phyloP scores from a whole-genome alignment of 306 rosid species.

The Quercus gilva region DNA sequence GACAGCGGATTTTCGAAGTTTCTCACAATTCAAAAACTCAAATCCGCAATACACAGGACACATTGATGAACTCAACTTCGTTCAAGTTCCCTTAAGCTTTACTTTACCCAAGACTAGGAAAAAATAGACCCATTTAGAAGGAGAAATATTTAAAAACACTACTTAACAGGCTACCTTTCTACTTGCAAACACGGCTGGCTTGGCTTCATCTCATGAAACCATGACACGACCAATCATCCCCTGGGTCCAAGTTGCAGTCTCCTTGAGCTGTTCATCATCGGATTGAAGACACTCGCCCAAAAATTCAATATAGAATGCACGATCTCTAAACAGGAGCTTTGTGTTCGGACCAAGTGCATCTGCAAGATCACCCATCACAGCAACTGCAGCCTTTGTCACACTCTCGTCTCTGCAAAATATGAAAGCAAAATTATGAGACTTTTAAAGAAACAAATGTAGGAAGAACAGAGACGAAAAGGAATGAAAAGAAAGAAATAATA shows the following conservation, averaged over 20 bases:
- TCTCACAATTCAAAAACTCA: too few species aligned
- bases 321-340: conserved; percentile 17
- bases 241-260: conserved; percentile 33
- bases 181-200: neutral
- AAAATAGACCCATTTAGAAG: neutral
- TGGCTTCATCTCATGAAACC: conserved; percentile 26
- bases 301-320: conserved; percentile 16
- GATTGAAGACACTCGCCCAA: conserved; percentile 36
- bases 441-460: neutral
- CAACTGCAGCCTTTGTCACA: conserved; percentile 35
- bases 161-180: neutral
- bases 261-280: conserved; percentile 27
- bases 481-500: neutral
- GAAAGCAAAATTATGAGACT: neutral
- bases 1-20: too few species aligned
- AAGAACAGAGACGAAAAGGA: neutral
- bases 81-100: neutral
- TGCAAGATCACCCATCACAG: conserved; percentile 38
- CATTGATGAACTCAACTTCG: conserved; percentile 2
- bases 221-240: conserved; percentile 32
- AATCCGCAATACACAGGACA: too few species aligned
- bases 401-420: conserved; percentile 27
- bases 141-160: neutral
- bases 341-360: conserved; percentile 33
- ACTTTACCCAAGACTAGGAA: neutral